Evolutionary conservation across 768 basidiomycete species (phyloP).

Genomic region (Hygrophoropsis aurantiaca): DNA sequence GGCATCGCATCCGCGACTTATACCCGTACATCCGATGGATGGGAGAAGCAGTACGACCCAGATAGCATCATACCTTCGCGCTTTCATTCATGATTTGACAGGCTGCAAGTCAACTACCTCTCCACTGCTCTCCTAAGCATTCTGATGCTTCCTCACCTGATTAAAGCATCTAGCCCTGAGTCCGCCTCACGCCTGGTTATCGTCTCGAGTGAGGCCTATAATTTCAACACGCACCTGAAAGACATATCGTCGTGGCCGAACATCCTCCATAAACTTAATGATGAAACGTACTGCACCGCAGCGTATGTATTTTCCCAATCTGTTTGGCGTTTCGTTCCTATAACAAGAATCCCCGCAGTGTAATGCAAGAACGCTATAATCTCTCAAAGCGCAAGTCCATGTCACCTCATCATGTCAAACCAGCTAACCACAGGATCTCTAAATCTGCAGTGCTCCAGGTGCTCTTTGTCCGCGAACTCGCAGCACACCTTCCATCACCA

Average conservation of each 20-base stretch:
- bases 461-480: slow-evolving; percentile 38
- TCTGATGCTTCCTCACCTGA: slow-evolving; percentile 42
- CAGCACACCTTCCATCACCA: slow-evolving; percentile 23
- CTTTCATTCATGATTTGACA: slow-evolving; percentile 20
- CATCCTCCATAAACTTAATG: slow-evolving; percentile 32
- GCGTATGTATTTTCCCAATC: slow-evolving; percentile 15
- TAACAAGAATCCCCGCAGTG: slow-evolving; percentile 7
- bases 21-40: slow-evolving; percentile 32
- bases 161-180: slow-evolving; percentile 34
- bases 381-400: slow-evolving; percentile 35
- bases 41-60: slow-evolving; percentile 31
- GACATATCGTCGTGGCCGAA: slow-evolving; percentile 23
- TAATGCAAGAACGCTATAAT: slow-evolving; percentile 28
- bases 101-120: slow-evolving; percentile 49
- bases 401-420: neutral
- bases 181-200: slow-evolving; percentile 38
- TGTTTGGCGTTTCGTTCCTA: neutral
- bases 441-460: slow-evolving; percentile 36
- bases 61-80: neutral
- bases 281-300: slow-evolving; percentile 27
- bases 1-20: slow-evolving; percentile 15
- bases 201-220: slow-evolving; percentile 44
- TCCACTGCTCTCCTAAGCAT: slow-evolving; percentile 40
- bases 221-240: slow-evolving; percentile 22
- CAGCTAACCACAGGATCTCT: too few relatives aligned